Evolutionary conservation across 2,329 filamentous ascomycete genomes (phyloP).

Genomic region (Fusarium sp.): DNA sequence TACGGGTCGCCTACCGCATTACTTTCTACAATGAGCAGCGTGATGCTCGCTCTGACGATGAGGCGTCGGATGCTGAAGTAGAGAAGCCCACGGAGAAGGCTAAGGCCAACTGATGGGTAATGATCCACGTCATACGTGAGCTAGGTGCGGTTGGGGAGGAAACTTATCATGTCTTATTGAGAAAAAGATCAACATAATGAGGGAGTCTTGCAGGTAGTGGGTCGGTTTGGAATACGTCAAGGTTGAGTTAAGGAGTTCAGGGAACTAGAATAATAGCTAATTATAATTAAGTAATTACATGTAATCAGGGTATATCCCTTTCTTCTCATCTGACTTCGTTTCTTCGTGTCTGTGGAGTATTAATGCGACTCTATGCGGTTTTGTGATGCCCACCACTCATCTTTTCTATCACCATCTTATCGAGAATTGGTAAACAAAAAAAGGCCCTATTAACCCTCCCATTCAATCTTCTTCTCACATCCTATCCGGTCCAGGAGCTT

Average conservation of each 20-base stretch:
- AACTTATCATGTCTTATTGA: not conserved
- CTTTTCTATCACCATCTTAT: not conserved
- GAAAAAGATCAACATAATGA: not conserved
- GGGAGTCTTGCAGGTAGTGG: not conserved
- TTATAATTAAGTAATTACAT: not conserved
- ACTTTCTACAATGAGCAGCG: conserved; percentile 70
- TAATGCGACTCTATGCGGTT: not conserved
- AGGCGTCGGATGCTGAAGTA: conserved; percentile 55
- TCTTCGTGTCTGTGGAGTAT: not conserved
- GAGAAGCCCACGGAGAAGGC: not conserved
- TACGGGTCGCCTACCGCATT: conserved; percentile 79
- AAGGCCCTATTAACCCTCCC: conserved; percentile 6
- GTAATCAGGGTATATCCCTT: not conserved
- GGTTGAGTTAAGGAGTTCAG: not conserved
- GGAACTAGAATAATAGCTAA: not conserved
- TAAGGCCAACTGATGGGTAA: not conserved
- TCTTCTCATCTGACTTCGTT: not conserved
- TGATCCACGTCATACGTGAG: too few species aligned
- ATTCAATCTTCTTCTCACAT: conserved; percentile 79
- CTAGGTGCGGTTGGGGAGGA: too few species aligned
- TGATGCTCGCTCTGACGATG: conserved; percentile 77
- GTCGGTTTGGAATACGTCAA: not conserved
- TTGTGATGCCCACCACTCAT: not conserved
- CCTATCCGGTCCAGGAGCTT: conserved; percentile 84
- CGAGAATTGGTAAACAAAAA: not conserved